Evolutionary conservation across 306 rosid genomes (phyloP).

Genomic region (Acacia acuminata): DNA sequence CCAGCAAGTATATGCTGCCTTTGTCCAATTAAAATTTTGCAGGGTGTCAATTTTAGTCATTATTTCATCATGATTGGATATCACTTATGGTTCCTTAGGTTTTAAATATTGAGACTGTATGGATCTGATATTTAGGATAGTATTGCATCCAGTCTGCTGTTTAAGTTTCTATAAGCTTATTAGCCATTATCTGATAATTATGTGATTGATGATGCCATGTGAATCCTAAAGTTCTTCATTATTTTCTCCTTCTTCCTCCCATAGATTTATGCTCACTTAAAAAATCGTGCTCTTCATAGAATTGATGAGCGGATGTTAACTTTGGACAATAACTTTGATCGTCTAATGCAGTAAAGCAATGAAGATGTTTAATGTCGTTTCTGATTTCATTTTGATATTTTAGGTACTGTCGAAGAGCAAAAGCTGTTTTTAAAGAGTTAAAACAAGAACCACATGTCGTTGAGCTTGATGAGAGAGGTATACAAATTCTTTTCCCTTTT

Average conservation of each 20-base stretch:
- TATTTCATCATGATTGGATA: not conserved
- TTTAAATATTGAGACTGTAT: not conserved
- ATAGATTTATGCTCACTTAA: not conserved
- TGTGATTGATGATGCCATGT: not conserved
- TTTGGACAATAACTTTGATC: not conserved
- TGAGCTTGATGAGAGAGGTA: slow-evolving; percentile 96
- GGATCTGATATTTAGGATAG: not conserved
- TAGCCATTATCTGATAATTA: not conserved
- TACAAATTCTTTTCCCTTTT: not conserved
- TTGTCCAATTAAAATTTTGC: not conserved
- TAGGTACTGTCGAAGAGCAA: slow-evolving; percentile 88
- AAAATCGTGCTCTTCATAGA: not conserved
- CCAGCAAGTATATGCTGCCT: not conserved
- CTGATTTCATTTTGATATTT: slow-evolving; percentile 24
- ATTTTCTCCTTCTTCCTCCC: not conserved
- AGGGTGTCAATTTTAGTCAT: not conserved
- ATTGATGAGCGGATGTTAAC: not conserved
- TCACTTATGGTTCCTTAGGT: not conserved
- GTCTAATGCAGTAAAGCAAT: not conserved
- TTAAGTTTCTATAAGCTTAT: not conserved
- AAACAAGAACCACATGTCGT: slow-evolving; percentile 71
- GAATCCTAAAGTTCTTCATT: not conserved
- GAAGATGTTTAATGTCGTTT: not conserved
- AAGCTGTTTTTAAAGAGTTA: slow-evolving; percentile 81
- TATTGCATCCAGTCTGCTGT: not conserved